A percentile compares a stretch with the other conserved stretches of the same genome.
These are phyloP conservation scores for Eucalyptus cladocalyx DNA, from an alignment of 345 rosid species.

Conservation along the genomic window DNA sequence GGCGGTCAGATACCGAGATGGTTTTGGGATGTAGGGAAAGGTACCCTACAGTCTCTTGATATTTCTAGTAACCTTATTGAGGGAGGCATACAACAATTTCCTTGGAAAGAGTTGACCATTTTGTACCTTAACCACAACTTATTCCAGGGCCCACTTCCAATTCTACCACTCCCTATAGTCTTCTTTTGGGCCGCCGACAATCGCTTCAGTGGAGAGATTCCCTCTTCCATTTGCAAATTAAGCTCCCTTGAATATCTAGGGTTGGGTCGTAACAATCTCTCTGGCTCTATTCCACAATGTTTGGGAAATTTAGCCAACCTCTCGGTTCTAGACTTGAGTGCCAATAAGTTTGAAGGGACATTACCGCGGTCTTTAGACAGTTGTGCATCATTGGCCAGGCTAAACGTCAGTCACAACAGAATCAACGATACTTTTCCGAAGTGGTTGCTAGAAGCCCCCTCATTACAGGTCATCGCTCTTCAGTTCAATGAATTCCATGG, in stretches of 20 bases:
- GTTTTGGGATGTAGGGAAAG: not conserved
- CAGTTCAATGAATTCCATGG: not conserved
- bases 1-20: not conserved
- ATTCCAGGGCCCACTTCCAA: not conserved
- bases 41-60: fast-evolving
- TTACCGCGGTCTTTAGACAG: not conserved
- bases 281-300: not conserved
- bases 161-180: not conserved
- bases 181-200: fast-evolving
- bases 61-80: not conserved
- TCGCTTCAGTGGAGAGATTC: not conserved
- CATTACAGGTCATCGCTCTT: not conserved
- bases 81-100: not conserved
- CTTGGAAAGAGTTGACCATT: not conserved
- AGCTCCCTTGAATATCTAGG: not conserved
- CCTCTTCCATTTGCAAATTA: not conserved
- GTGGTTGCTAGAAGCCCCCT: not conserved
- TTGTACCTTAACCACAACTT: not conserved
- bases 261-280: constrained; percentile 3
- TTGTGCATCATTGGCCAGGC: not conserved
- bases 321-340: not conserved
- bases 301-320: not conserved
- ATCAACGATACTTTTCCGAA: constrained; percentile 6
- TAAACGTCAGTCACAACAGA: not conserved
- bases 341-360: not conserved